phyloP scores from a whole-genome alignment of 1,284 basidiomycete genomes.

The Fistulinella cinereoalba region DNA sequence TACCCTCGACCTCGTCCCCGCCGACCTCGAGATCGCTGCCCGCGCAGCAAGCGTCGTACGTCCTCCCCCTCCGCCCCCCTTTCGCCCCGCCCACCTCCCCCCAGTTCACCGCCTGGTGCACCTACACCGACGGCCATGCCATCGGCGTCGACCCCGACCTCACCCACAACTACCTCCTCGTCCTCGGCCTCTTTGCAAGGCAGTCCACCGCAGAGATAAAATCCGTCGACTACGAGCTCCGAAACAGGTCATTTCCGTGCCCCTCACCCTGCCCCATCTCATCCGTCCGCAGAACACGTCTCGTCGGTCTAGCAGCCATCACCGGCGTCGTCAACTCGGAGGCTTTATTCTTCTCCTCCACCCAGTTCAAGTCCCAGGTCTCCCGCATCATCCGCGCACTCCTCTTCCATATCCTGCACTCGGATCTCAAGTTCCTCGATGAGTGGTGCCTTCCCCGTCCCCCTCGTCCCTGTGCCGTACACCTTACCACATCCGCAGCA shows the following conservation, averaged over 20 bases:
- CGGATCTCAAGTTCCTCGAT: slow-evolving; percentile 59
- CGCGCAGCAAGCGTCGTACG: slow-evolving; percentile 81
- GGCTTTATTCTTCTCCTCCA: slow-evolving; percentile 74
- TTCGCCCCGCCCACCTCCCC: background rate
- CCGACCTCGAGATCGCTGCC: slow-evolving; percentile 83
- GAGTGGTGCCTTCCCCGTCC: slow-evolving; percentile 51
- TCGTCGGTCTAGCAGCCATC: slow-evolving; percentile 85
- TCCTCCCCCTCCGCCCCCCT: slow-evolving; percentile 13
- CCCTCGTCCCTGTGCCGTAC: background rate
- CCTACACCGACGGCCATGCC: slow-evolving; percentile 81
- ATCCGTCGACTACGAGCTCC: slow-evolving; percentile 57
- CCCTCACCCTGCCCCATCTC: background rate
- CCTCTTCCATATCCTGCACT: slow-evolving; percentile 66
- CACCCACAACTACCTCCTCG: slow-evolving; percentile 69
- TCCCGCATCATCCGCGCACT: slow-evolving; percentile 74
- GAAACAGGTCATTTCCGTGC: slow-evolving; percentile 52
- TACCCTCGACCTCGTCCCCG: slow-evolving; percentile 60
- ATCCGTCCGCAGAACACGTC: slow-evolving; percentile 57
- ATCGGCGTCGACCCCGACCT: slow-evolving; percentile 74
- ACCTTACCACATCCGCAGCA: slow-evolving; percentile 38
- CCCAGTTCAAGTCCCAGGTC: slow-evolving; percentile 74
- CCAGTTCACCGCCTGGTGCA: slow-evolving; percentile 91
- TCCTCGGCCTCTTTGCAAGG: slow-evolving; percentile 66
- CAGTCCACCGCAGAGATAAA: slow-evolving; percentile 51
- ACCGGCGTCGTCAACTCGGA: slow-evolving; percentile 84